A percentile compares a stretch with the other conserved stretches of the same genome.
Evolutionary conservation across 352 stramenopile species (phyloP).

Genomic region (Pythium scleroteichum): DNA sequence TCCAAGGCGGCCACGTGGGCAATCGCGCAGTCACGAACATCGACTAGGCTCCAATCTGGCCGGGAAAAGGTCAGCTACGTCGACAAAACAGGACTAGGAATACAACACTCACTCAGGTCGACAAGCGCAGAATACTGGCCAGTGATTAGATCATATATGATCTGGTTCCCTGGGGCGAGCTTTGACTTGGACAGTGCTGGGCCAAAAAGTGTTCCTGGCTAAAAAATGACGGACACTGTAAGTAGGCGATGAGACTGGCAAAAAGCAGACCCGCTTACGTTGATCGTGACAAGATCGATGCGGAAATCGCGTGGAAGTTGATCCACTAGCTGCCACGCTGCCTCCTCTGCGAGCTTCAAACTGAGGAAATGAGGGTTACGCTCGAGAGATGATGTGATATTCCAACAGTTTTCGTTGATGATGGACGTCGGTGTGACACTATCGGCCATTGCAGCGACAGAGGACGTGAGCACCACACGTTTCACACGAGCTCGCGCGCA

Average conservation of each 20-base stretch:
- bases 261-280: conserved; percentile 36
- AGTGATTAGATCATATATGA: conserved; percentile 88
- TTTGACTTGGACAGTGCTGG: conserved; percentile 84
- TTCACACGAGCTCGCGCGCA: conserved; percentile 81
- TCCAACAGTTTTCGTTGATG: conserved; percentile 86
- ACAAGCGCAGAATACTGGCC: conserved; percentile 86
- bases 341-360: conserved; percentile 86
- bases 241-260: background rate
- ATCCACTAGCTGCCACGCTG: conserved; percentile 86
- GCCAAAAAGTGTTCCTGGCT: conserved; percentile 82
- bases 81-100: background rate
- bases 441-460: conserved; percentile 85
- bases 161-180: conserved; percentile 78
- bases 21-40: conserved; percentile 83
- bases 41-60: conserved; percentile 82
- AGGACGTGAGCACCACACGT: conserved; percentile 84
- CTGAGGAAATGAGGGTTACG: conserved; percentile 88
- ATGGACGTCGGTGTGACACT: conserved; percentile 72
- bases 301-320: conserved; percentile 77
- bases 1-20: conserved; percentile 82
- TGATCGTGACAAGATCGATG: conserved; percentile 88
- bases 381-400: conserved; percentile 81
- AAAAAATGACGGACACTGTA: conserved; percentile 2
- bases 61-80: background rate
- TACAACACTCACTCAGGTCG: conserved; percentile 62